Evolutionary conservation across 179 eudicot species (phyloP).

Genomic region (Camellia oleifera): DNA sequence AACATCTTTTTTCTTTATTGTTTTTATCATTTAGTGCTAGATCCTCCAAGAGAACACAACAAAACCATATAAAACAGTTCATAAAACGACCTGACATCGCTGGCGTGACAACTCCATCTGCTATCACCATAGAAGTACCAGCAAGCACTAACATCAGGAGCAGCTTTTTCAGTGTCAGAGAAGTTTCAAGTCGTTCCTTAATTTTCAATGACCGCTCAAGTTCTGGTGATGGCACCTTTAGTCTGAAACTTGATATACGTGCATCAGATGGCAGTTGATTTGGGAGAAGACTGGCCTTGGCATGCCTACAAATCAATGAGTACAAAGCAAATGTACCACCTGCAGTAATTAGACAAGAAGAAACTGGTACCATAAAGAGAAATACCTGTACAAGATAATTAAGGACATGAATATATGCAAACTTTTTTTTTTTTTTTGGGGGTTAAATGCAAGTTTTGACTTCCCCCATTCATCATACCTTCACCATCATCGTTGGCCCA

Average conservation of each 20-base stretch:
- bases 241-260: conserved; percentile 91
- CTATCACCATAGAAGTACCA: conserved; percentile 97
- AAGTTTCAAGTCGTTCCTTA: conserved; percentile 79
- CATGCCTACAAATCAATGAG: conserved; percentile 92
- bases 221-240: conserved; percentile 90
- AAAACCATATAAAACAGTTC: neutral
- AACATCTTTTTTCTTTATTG: neutral
- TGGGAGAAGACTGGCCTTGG: conserved; percentile 90
- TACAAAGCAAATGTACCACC: conserved; percentile 98
- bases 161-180: conserved; percentile 74
- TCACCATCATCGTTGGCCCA: conserved; percentile 98
- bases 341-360: conserved; percentile 36
- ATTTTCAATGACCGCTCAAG: conserved; percentile 94
- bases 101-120: conserved; percentile 96
- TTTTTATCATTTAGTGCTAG: neutral
- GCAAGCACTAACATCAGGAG: conserved; percentile 80
- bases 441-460: neutral
- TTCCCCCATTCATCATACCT: conserved; percentile 44
- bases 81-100: conserved; percentile 80
- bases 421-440: too few species aligned
- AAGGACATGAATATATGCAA: neutral
- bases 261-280: conserved; percentile 93
- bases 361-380: neutral
- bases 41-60: neutral
- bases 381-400: neutral